Evolutionary conservation across 805 yeast species (phyloP).

Genomic region (Kuraishia molischiana): DNA sequence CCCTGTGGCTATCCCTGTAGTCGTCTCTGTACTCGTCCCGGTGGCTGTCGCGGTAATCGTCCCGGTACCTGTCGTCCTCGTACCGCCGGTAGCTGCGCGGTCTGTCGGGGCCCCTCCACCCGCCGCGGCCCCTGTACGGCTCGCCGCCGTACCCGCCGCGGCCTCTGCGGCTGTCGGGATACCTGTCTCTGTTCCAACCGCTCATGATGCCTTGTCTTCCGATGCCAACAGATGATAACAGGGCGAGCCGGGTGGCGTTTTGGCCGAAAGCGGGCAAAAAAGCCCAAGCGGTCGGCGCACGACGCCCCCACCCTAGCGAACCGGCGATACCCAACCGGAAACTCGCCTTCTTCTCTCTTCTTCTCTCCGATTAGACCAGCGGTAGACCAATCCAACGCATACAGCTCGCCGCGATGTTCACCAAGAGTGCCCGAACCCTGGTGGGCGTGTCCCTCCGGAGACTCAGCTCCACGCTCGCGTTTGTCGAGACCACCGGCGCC

Average conservation of each 20-base stretch:
- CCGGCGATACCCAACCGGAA: too few species aligned
- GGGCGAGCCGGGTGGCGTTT: too few species aligned
- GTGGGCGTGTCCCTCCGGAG: constrained; percentile 15
- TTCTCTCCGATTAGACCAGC: too few species aligned
- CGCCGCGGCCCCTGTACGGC: not conserved
- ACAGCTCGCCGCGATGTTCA: too few species aligned
- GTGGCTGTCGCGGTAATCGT: not conserved
- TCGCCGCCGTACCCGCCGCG: not conserved
- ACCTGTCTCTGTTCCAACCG: not conserved
- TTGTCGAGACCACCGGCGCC: constrained; percentile 54
- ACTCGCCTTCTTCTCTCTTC: too few species aligned
- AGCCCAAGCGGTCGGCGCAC: not conserved
- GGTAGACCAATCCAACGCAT: too few species aligned
- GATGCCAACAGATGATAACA: too few species aligned
- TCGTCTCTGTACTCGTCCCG: not conserved
- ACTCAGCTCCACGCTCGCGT: constrained; percentile 64
- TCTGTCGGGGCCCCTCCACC: not conserved
- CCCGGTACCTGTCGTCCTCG: not conserved
- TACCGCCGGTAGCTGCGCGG: not conserved
- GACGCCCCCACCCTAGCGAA: too few species aligned
- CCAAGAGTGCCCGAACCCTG: not conserved
- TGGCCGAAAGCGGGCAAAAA: too few species aligned
- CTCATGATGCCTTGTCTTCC: too few species aligned
- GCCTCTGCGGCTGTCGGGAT: too few species aligned
- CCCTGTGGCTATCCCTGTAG: not conserved